Evolutionary conservation across 2,329 filamentous ascomycete genomes (phyloP), one percentile per base, ranked within the genome.

Genomic region (Berkeleyomyces rouxiae): DNA sequence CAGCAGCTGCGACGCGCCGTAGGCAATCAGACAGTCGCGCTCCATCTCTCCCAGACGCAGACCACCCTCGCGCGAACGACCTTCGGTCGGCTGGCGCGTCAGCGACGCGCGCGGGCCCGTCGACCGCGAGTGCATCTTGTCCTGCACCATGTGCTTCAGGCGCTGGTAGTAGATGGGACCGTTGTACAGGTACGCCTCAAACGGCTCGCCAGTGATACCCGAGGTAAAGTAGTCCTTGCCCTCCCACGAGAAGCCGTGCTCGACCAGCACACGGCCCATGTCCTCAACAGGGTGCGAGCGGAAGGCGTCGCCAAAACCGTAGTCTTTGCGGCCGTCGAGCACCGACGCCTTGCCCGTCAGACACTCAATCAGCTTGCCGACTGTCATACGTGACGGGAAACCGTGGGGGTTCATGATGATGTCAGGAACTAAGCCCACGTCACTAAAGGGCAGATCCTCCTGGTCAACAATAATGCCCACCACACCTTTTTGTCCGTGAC

Each of bases 381-480:
- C 93, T 61, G 93, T 99, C 93, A 99, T 99, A 73, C 93, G 93
- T 40, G 92, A 97, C 1, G 93, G 93, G 80, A 99, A 99, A 84
- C 93, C 93, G 76, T 99, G 93, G 0, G 95, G 93, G 77, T 99
- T 99, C 93, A 99, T 99, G 82, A 99, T 99, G 68, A 99, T 96
- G 74, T 99, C 93, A 0, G 93, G 93, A n/a, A 85, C 86, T 67
- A 99, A 83, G 1, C 93, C 95, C 61, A 81, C 78, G 74, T 99
- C 93, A 43, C 87, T 87, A 76, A 99, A 99, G 0, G 93, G 93
- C 84, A 99, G 87, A 71, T 99, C 93, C 71, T 93, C 90, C 74
- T 97, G 92, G 66, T 96, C 88, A 16, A 92, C 90, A 64, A 99
- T 96, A 68, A 97, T 92, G 63, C 93, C 93, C 1, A 95, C 90